Base-by-base conservation (phyloP, 768 basidiomycete species). In the Trametopsis cervina region DNA sequence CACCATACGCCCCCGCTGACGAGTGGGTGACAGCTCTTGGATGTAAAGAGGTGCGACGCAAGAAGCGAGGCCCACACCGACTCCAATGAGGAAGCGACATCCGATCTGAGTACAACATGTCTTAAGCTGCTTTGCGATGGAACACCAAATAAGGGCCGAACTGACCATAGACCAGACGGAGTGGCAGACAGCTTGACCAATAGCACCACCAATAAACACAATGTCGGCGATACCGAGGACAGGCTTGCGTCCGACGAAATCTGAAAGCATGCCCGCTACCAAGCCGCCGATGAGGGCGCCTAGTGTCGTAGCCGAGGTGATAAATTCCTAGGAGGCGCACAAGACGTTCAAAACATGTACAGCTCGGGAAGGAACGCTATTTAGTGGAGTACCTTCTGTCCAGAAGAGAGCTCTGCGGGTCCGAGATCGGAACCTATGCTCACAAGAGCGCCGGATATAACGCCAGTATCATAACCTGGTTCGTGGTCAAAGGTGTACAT, bases 41-140 rank as follows among this genome's bases (percentile, higher is more conserved):
- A 92, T 88, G 60, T 90, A 89, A 4, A 90, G 70, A 9, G 88
- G 86, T 0, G 87, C 84, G 44, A 88, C 76, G 54, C 87, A 87
- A 3, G 83, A 78, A 15, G 88, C 87, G 1, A 86, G 65, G 2
- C 86, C 85, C 1, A 89, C 85, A 15, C 82, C 85, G 23, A 79
- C 59, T 11, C 87, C 88, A 47, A 89, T 80, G 44, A 89, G 62
- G 64, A 91, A 85, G 17, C 86, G 75, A 15, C 85, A 78, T 5
- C 76, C 80, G 38, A 88, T 78, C 80, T 83, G 48, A 20, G 21
- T 23, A 15, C 17, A 42, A n/a, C n/a, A n/a, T n/a, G n/a, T n/a
- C n/a, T n/a, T n/a, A n/a, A n/a, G 43, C 22, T 2, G 38, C 10
- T 29, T 24, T 37, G 35, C 3, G 21, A 22, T 29, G 4, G 15